These are phyloP conservation scores for Peniophora sp. DNA, from an alignment of 1,284 basidiomycete genomes.

Conservation along the genomic window DNA sequence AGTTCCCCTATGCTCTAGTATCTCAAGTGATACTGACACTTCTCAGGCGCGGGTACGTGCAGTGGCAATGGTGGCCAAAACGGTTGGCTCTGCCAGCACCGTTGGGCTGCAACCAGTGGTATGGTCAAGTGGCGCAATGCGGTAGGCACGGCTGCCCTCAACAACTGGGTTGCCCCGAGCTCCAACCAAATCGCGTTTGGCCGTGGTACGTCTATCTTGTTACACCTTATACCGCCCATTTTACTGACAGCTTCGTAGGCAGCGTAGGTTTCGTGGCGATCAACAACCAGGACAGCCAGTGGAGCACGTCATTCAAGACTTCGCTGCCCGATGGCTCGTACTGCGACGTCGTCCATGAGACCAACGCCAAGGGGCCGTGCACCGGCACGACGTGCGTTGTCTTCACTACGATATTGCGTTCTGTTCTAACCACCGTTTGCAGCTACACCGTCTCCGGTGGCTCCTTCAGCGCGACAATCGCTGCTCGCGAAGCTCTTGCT, in stretches of 20 bases:
- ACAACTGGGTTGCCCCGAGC: conserved; percentile 49
- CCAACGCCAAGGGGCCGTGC: conserved; percentile 30
- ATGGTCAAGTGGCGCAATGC: conserved; percentile 60
- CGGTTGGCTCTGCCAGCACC: conserved; percentile 61
- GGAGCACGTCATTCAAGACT: conserved; percentile 21
- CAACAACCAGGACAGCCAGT: conserved; percentile 22
- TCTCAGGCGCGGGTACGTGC: conserved; percentile 43
- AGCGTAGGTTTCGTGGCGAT: conserved; percentile 23
- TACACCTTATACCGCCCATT: conserved; percentile 7
- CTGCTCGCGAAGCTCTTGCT: conserved; percentile 1
- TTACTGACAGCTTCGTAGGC: conserved; percentile 1
- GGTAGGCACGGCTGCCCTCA: conserved; percentile 41
- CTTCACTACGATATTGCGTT: background rate
- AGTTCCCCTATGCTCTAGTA: background rate
- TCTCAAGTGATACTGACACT: background rate
- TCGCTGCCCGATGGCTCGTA: conserved; percentile 21
- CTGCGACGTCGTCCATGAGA: conserved; percentile 27
- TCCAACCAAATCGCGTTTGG: conserved; percentile 56
- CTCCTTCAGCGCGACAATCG: conserved; percentile 32
- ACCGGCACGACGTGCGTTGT: conserved; percentile 38
- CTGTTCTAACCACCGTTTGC: background rate
- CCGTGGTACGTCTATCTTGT: conserved; percentile 36
- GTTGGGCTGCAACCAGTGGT: conserved; percentile 47
- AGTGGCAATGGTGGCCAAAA: conserved; percentile 39
- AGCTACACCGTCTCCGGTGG: conserved; percentile 3